Conservation (phyloP, 768 basidiomycete species). For the Rhodotorula diobovata region DNA sequence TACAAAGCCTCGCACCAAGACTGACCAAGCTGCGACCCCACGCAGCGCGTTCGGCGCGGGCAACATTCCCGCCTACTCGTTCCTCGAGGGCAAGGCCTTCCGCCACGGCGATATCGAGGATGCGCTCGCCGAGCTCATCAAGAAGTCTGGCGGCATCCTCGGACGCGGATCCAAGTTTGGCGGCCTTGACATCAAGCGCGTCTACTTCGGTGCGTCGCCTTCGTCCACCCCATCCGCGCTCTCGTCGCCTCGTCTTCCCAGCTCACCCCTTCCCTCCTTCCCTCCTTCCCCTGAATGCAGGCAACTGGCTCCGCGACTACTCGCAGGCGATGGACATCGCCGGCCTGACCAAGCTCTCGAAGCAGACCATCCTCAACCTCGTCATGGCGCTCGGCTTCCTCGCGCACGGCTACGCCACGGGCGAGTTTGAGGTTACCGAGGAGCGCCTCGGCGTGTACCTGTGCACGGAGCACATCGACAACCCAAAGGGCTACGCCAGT, state of each 20-base stretch:
- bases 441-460: conserved; percentile 51
- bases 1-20: too few relatives aligned
- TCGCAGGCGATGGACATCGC: conserved; percentile 54
- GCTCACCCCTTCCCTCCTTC: background rate
- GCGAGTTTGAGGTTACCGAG: conserved; percentile 49
- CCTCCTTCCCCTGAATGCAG: background rate
- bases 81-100: conserved; percentile 67
- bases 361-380: conserved; percentile 41
- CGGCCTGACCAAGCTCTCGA: conserved; percentile 38
- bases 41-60: conserved; percentile 19
- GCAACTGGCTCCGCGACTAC: conserved; percentile 86
- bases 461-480: conserved; percentile 49
- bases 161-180: conserved; percentile 47
- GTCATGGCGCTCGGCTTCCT: conserved; percentile 88
- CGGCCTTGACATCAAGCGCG: conserved; percentile 48
- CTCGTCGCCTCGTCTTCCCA: background rate
- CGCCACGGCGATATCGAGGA: conserved; percentile 79
- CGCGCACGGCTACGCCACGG: conserved; percentile 56
- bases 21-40: background rate
- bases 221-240: conserved; percentile 23
- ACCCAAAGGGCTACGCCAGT: conserved; percentile 35
- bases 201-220: conserved; percentile 45
- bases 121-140: conserved; percentile 44
- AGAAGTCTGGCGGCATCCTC: conserved; percentile 42
- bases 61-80: conserved; percentile 59